Evolutionary conservation across 202 grass and related monocot genomes (phyloP), one percentile per base, ranked within the genome.

Genomic region (Bolboschoenoplectus hybrid): DNA sequence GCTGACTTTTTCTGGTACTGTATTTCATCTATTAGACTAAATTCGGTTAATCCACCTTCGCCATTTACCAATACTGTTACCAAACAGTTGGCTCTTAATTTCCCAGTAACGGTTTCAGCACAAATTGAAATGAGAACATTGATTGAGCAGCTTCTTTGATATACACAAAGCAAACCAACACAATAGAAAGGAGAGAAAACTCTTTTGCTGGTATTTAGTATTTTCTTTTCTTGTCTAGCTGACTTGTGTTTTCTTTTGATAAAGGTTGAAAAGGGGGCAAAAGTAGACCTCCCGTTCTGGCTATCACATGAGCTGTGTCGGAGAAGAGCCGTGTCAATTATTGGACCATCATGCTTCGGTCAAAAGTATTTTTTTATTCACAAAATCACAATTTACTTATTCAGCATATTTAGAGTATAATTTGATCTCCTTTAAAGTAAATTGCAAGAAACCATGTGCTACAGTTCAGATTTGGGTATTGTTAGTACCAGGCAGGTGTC

Each of bases 261-360:
- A 5, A 89, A 94, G 95, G 88, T 97, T 16, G 95, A 97, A 57
- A 97, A 94, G 40, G 91, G 95, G 87, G 85, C 91, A 14, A 97
- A 97, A 65, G 68, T 97, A 55, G 92, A 94, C 76, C 89, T 97
- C 65, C 91, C 95, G 35, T 93, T 93, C 74, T 97, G 95, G 92
- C 89, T 97, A 81, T 89, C 89, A 1, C 91, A 94, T 51, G 89
- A 94, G 47, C 64, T 97, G 52, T 91, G 85, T 56, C 43, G 92
- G 55, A 91, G 92, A 49, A 92, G 92, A 86, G 92, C 89, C 0
- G 88, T 95, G 7, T 92, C 92, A 5, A 92, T 97, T 77, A 91
- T 77, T 13, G 64, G 85, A 78, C 92, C 92, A 83, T 53, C 88
- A 53, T 93, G 89, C 85, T 97, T 95, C 88, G 85, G 85, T 55